Conservation (phyloP, 2,329 filamentous ascomycete genomes). For the Samsoniella hepiali region DNA sequence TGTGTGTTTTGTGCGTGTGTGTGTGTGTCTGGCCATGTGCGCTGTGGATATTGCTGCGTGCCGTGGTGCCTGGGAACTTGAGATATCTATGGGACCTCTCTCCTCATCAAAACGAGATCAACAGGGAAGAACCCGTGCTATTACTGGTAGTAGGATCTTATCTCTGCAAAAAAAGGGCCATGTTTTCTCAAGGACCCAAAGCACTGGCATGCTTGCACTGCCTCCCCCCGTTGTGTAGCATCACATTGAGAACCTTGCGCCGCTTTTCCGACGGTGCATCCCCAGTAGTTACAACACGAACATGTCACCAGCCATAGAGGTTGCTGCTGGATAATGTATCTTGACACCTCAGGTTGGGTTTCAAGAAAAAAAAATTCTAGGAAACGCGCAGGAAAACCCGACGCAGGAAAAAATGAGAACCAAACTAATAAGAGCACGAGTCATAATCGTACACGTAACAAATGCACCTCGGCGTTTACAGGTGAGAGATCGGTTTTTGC, state of each 20-base stretch:
- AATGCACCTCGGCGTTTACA: slow-evolving; percentile 13
- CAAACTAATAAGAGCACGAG: slow-evolving; percentile 2
- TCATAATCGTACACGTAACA: background rate
- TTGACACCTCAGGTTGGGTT: background rate
- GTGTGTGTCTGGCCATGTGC: background rate
- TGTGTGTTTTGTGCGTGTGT: background rate
- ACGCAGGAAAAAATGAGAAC: background rate
- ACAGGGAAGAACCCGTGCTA: background rate
- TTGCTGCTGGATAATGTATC: background rate
- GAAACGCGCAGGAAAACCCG: background rate
- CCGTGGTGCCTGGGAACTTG: background rate
- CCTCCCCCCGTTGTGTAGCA: slow-evolving; percentile 1
- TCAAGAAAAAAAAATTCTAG: background rate
- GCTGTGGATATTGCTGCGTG: slow-evolving; percentile 5
- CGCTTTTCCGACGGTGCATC: slow-evolving; percentile 8
- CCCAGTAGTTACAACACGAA: background rate
- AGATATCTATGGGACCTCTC: slow-evolving; percentile 1
- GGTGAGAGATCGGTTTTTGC: background rate
- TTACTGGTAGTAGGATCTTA: background rate
- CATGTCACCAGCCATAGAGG: background rate
- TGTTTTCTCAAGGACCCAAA: background rate
- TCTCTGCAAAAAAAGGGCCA: too few relatives aligned
- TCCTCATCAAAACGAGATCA: background rate
- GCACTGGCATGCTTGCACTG: background rate
- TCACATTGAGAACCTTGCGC: background rate